Evolutionary conservation across 2,329 filamentous ascomycete genomes (phyloP).

Genomic region (Fusarium oxysporum): DNA sequence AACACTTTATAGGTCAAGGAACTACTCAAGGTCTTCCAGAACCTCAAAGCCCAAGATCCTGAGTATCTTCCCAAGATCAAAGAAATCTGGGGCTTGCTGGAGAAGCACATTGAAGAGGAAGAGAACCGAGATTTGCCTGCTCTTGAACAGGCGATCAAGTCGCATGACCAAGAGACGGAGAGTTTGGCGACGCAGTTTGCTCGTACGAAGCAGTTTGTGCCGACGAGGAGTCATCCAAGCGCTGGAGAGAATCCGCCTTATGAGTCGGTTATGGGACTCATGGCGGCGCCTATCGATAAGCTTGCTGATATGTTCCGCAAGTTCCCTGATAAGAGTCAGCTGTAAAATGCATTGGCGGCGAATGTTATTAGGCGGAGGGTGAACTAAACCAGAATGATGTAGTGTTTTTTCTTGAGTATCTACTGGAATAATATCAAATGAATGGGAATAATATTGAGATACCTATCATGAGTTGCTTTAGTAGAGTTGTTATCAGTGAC

Average conservation of each 20-base stretch:
- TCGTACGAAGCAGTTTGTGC: constrained; percentile 66
- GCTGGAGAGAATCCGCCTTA: constrained; percentile 65
- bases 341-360: background rate
- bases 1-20: constrained; percentile 60
- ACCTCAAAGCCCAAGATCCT: constrained; percentile 52
- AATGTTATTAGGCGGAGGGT: too few species aligned
- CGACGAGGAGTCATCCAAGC: constrained; percentile 63
- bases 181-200: constrained; percentile 55
- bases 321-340: constrained; percentile 50
- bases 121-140: constrained; percentile 61
- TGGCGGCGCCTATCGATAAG: constrained; percentile 68
- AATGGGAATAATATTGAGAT: background rate
- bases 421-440: background rate
- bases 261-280: constrained; percentile 64
- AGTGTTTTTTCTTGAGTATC: too few species aligned
- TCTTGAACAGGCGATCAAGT: constrained; percentile 57
- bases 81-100: constrained; percentile 56
- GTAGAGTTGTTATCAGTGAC: background rate
- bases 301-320: constrained; percentile 66
- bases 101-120: constrained; percentile 62
- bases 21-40: constrained; percentile 61
- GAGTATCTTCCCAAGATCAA: constrained; percentile 59
- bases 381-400: background rate
- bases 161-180: constrained; percentile 43
- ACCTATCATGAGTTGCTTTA: too few species aligned